phyloP scores from a whole-genome alignment of 768 basidiomycete species.

The Flagelloscypha sp. region DNA sequence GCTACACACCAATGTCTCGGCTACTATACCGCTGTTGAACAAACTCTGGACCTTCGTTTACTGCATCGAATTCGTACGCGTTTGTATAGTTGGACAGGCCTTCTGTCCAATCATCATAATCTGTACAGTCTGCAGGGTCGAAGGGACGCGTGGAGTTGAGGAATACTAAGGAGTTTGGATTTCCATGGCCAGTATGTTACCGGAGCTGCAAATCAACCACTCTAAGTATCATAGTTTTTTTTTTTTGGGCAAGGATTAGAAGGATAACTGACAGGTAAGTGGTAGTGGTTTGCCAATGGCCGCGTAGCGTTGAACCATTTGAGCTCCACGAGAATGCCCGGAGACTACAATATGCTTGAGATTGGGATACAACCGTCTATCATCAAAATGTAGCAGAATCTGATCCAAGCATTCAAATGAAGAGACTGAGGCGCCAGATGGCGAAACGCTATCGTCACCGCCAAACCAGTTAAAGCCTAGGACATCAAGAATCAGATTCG shows the following conservation, averaged over 20 bases:
- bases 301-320: slow-evolving; percentile 5
- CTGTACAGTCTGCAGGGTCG: background rate
- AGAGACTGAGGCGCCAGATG: background rate
- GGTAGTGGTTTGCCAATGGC: slow-evolving; percentile 1
- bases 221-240: background rate
- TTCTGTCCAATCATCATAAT: slow-evolving; percentile 1
- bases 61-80: background rate
- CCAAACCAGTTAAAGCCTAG: slow-evolving; percentile 2
- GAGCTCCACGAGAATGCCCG: slow-evolving; percentile 3
- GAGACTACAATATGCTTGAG: slow-evolving; percentile 3
- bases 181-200: slow-evolving; percentile 3
- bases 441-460: background rate
- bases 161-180: slow-evolving; percentile 2
- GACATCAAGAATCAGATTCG: too few relatives aligned
- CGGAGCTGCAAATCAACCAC: background rate
- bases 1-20: background rate
- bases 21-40: slow-evolving; percentile 1
- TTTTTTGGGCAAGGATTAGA: background rate
- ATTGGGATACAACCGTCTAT: slow-evolving; percentile 1
- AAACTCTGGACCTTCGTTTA: background rate
- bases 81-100: slow-evolving; percentile 2
- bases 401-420: slow-evolving; percentile 3
- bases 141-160: slow-evolving; percentile 1
- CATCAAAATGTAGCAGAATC: slow-evolving; percentile 4
- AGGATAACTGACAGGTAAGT: background rate